Percentiles rank a stretch among this genome's conserved stretches.
phyloP scores from a whole-genome alignment of 2,329 filamentous ascomycete genomes.

The Fusarium sp. region DNA sequence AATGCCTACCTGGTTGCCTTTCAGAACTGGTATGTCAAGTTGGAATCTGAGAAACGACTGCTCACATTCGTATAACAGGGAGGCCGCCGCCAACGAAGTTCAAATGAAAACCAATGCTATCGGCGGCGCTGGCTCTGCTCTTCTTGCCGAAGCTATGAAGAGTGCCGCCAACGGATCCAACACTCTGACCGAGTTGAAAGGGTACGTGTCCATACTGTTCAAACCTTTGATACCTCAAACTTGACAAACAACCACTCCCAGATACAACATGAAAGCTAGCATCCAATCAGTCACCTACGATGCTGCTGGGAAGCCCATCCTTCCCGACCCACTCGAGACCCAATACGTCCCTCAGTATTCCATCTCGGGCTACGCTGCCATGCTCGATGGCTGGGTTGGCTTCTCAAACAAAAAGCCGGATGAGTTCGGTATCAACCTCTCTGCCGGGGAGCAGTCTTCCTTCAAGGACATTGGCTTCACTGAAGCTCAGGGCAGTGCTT shows the following conservation, averaged over 20 bases:
- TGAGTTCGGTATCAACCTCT: background rate
- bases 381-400: background rate
- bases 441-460: background rate
- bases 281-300: background rate
- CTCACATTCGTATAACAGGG: background rate
- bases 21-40: background rate
- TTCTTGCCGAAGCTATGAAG: background rate
- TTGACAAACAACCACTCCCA: accelerated
- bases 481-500: background rate
- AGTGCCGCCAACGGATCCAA: background rate
- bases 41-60: no score
- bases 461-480: background rate
- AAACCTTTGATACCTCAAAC: accelerated
- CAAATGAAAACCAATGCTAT: background rate
- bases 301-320: background rate
- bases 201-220: background rate
- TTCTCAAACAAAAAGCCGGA: background rate
- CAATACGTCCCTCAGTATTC: background rate
- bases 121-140: background rate
- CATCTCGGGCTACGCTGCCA: background rate
- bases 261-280: background rate
- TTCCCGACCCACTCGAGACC: background rate
- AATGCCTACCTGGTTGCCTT: background rate
- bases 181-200: background rate
- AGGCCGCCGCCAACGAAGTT: background rate